phyloP scores from a whole-genome alignment of 768 basidiomycete species.

The Candolleomyces efflorescens region DNA sequence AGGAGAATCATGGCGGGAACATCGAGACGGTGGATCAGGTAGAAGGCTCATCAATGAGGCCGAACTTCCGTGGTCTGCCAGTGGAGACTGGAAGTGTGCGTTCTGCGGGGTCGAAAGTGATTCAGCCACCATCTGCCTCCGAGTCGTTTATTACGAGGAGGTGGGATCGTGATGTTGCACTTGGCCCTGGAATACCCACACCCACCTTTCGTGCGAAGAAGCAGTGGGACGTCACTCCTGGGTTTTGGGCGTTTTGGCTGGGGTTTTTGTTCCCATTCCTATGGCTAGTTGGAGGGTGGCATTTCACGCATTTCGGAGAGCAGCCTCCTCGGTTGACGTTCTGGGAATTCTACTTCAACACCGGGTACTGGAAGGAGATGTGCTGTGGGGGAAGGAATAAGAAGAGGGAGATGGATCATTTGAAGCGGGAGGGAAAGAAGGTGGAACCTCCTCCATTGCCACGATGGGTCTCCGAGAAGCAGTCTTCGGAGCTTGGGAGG shows the following conservation, averaged over 20 bases:
- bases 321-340: constrained; percentile 39
- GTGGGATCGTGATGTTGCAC: constrained; percentile 41
- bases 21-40: background rate
- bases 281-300: constrained; percentile 78
- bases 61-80: background rate
- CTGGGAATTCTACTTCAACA: constrained; percentile 44
- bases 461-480: constrained; percentile 41
- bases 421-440: constrained; percentile 19
- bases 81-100: background rate
- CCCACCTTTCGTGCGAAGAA: constrained; percentile 30
- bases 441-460: constrained; percentile 29
- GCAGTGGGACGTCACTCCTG: constrained; percentile 33
- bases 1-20: background rate
- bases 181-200: constrained; percentile 26
- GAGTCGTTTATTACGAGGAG: constrained; percentile 51
- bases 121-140: constrained; percentile 28
- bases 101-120: background rate
- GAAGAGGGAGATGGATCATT: constrained; percentile 13
- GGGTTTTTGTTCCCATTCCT: constrained; percentile 71
- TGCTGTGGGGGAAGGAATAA: constrained; percentile 16
- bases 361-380: constrained; percentile 33
- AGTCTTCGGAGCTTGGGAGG: constrained; percentile 38
- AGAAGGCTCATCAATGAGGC: background rate
- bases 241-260: constrained; percentile 67
- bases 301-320: constrained; percentile 46